Evolutionary conservation across 2,329 filamentous ascomycete species (phyloP), one percentile per base, ranked within the genome.

Genomic region (Apiospora pterosperma): DNA sequence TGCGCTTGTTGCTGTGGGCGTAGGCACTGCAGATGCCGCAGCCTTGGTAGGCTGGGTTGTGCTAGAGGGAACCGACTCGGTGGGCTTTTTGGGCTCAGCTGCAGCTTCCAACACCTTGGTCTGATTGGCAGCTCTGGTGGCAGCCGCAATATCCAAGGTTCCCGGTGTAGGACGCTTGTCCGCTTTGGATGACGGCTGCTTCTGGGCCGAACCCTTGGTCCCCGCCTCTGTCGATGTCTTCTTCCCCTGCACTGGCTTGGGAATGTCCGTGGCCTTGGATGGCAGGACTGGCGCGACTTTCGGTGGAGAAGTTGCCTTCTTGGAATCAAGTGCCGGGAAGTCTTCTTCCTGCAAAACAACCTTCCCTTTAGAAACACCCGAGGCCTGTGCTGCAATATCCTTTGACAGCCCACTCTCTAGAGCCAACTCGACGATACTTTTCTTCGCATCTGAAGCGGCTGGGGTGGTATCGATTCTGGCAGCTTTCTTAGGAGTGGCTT

Each of bases 281-380:
- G 78, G 70, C 23, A 76, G 67, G 1, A 73, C 74, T 0, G 76
- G 75, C 3, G 76, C 72, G 44, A 74, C 62, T 55, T 74, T 73
- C 38, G 74, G 70, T 1, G 76, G 68, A 25, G 79, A 77, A 52
- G 75, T 74, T 10, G 72, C 65, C 66, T 80, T 83, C 25, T 80
- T 76, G 11, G 83, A 78, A 66, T 84, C 80, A 6, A 90, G 76
- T 3, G 86, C 83, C 12, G 88, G 88, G 69, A 89, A 90, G 68
- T 90, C 87, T 69, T 89, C 86, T 28, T 88, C 85, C 65, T 87
- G 82, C 55, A 88, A 74, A 36, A 83, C 66, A 42, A 72, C 66
- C 62, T 71, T 76, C 36, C 70, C 71, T 67, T 78, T 77, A 5
- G 67, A 41, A 16, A 72, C 68, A 64, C 76, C 76, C 3, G 73